Conservation (phyloP, 805 yeast species). For the Metschnikowia rubicola region DNA sequence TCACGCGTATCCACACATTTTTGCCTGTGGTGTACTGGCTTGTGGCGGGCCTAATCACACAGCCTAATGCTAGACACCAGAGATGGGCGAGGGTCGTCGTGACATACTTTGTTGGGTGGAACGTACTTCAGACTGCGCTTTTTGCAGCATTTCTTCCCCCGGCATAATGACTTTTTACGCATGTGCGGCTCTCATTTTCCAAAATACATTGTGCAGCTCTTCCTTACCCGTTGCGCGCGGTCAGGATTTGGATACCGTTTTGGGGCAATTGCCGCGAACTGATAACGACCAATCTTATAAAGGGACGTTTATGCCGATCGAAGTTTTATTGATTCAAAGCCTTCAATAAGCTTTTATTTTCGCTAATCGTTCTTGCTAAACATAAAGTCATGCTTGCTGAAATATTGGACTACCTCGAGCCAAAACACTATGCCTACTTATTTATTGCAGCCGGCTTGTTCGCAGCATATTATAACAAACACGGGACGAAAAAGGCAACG, state of each 20-base stretch:
- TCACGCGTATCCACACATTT: constrained; percentile 75
- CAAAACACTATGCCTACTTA: constrained; percentile 15
- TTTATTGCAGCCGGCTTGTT: constrained; percentile 9
- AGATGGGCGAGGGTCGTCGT: constrained; percentile 16
- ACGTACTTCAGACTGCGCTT: constrained; percentile 61
- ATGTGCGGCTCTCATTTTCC: too few relatives aligned
- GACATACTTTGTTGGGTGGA: constrained; percentile 57
- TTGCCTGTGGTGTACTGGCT: constrained; percentile 72
- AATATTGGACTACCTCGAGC: constrained; percentile 3
- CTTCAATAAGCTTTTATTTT: too few relatives aligned
- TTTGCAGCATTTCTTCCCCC: constrained; percentile 90
- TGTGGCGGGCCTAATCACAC: constrained; percentile 45
- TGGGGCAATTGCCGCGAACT: constrained; percentile 13
- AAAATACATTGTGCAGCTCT: not conserved
- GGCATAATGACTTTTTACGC: constrained; percentile 39
- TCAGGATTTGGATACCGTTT: constrained; percentile 12
- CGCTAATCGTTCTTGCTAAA: not conserved
- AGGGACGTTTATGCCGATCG: not conserved
- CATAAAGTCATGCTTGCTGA: not conserved
- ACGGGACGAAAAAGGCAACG: constrained; percentile 1
- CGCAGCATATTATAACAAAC: constrained; percentile 6
- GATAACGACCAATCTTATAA: constrained; percentile 10
- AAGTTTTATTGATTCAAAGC: too few relatives aligned
- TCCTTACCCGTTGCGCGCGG: constrained; percentile 4
- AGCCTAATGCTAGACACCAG: constrained; percentile 7